These are phyloP conservation scores for Tolypocladium cylindrosporum DNA, from an alignment of 2,329 filamentous ascomycete genomes.

Conservation along the genomic window DNA sequence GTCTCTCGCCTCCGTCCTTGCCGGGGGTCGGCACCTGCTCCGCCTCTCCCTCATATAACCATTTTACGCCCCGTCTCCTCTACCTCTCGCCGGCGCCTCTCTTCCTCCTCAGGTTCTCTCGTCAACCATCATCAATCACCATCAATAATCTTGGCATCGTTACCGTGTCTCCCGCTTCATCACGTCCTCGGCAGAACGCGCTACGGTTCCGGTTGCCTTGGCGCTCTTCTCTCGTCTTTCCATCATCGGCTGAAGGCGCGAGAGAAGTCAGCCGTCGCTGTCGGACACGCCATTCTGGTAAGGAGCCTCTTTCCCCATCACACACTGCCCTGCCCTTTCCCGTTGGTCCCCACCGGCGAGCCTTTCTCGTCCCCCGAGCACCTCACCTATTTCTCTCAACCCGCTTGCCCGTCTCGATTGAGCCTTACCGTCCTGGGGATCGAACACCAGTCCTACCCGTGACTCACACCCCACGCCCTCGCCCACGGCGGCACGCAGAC, in stretches of 20 bases:
- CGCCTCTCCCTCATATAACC: conserved; percentile 15
- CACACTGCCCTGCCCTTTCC: not conserved
- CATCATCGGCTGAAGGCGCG: not conserved
- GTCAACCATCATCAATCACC: not conserved
- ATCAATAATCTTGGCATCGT: not conserved
- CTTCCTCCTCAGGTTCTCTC: not conserved
- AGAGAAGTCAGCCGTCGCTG: not conserved
- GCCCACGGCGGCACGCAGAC: not conserved
- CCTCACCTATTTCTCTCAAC: not conserved
- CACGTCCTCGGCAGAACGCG: not conserved
- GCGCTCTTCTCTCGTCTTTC: not conserved
- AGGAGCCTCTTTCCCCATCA: not conserved
- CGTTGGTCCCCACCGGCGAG: not conserved
- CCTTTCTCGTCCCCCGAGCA: not conserved
- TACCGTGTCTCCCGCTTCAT: not conserved
- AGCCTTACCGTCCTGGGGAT: not conserved
- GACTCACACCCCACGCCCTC: not conserved
- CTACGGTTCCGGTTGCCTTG: not conserved
- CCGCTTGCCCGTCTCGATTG: not conserved
- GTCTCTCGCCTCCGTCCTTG: conserved; percentile 1
- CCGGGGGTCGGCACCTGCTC: conserved; percentile 6
- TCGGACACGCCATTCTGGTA: not conserved
- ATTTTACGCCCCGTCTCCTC: conserved; percentile 11
- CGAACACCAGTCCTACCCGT: not conserved
- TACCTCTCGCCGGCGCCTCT: not conserved